Conservation (phyloP, 2,329 filamentous ascomycete species). For the Elsinoe batatas region DNA sequence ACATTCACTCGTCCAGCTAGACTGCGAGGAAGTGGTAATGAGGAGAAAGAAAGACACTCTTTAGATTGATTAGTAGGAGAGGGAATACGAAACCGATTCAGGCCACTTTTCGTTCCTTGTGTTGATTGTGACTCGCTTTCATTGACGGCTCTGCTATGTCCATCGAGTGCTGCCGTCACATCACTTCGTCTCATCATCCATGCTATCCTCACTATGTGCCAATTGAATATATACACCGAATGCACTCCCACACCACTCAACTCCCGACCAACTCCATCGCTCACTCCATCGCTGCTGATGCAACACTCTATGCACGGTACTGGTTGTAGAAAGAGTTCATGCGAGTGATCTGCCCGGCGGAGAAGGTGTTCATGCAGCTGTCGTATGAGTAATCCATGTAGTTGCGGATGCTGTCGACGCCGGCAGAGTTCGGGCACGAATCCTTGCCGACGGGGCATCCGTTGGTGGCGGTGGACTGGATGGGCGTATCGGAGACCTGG, state of each 20-base stretch:
- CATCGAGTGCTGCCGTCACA: conserved; percentile 2
- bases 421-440: conserved; percentile 38
- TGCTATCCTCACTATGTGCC: background rate
- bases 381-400: conserved; percentile 53
- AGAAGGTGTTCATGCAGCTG: conserved; percentile 46
- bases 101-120: background rate
- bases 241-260: background rate
- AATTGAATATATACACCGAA: conserved; percentile 6
- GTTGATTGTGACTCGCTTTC: background rate
- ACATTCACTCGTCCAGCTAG: background rate
- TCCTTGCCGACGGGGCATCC: conserved; percentile 45
- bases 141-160: background rate
- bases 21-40: background rate
- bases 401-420: conserved; percentile 45
- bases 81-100: conserved; percentile 2
- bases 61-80: background rate
- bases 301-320: conserved; percentile 1
- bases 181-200: background rate
- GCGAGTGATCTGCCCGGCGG: conserved; percentile 38
- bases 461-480: conserved; percentile 36
- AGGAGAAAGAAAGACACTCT: background rate
- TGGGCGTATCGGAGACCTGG: conserved; percentile 34
- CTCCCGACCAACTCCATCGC: background rate
- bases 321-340: conserved; percentile 29
- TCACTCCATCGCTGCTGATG: background rate